phyloP scores from a whole-genome alignment of 805 yeast species.

The Zygosaccharomyces kombuchaensis region DNA sequence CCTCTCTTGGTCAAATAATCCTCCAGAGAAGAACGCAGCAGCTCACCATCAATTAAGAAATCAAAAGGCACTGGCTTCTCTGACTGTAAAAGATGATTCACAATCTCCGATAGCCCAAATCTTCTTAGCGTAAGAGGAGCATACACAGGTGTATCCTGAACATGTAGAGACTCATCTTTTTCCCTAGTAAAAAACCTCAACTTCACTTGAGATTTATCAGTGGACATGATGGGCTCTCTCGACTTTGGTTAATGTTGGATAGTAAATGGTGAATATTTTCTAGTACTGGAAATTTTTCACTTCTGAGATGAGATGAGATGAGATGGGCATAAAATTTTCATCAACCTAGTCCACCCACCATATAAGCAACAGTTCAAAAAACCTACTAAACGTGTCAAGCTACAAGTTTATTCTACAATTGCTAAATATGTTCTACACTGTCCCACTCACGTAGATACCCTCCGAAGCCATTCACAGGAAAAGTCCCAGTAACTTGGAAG shows the following conservation, averaged over 20 bases:
- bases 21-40: conserved; percentile 72
- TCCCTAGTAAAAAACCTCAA: conserved; percentile 85
- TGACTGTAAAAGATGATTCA: conserved; percentile 68
- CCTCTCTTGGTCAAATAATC: conserved; percentile 76
- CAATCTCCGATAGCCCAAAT: conserved; percentile 91
- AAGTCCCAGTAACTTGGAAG: conserved; percentile 23
- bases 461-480: conserved; percentile 24
- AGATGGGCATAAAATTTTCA: conserved; percentile 11
- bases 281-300: background rate
- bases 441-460: conserved; percentile 36
- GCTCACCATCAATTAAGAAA: conserved; percentile 79
- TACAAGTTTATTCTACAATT: background rate
- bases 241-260: background rate
- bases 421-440: conserved; percentile 7
- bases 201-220: conserved; percentile 63
- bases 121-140: conserved; percentile 85
- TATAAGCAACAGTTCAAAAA: background rate
- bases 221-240: conserved; percentile 14
- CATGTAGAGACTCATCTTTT: conserved; percentile 65
- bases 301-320: conserved; percentile 20
- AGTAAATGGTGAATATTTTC: background rate
- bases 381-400: background rate
- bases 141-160: conserved; percentile 73
- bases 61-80: conserved; percentile 84
- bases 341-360: background rate